Percentiles rank a stretch among this genome's conserved stretches.
These are phyloP conservation scores for Talaromyces sp. DNA, from an alignment of 2,329 filamentous ascomycete genomes.

Conservation along the genomic window DNA sequence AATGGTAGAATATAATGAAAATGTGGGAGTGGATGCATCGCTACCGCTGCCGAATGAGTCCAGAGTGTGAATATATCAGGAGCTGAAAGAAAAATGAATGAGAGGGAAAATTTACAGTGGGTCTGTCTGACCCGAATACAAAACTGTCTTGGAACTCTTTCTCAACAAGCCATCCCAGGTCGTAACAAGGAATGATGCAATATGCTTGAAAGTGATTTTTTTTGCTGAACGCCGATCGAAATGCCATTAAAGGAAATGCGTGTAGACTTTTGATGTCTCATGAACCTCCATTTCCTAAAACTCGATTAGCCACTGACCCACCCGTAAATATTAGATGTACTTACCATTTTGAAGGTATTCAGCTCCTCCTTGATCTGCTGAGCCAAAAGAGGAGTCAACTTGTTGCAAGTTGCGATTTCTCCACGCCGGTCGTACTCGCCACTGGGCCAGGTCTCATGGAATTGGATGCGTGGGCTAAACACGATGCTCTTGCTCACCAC, in stretches of 20 bases:
- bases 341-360: constrained; percentile 98
- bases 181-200: constrained; percentile 7
- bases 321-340: constrained; percentile 28
- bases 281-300: constrained; percentile 99
- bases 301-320: constrained; percentile 33
- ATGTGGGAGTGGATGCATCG: not conserved
- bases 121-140: constrained; percentile 10
- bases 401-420: constrained; percentile 96
- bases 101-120: constrained; percentile 8
- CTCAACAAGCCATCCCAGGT: constrained; percentile 6
- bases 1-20: not conserved
- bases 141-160: constrained; percentile 2
- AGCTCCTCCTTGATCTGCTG: constrained; percentile 99
- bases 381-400: constrained; percentile 90
- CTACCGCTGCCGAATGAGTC: not conserved
- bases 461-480: constrained; percentile 90
- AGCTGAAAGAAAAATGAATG: not conserved
- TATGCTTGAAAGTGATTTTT: constrained; percentile 4
- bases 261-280: constrained; percentile 97
- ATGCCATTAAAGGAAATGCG: constrained; percentile 80
- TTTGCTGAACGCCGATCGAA: constrained; percentile 22
- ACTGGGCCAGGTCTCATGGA: constrained; percentile 93
- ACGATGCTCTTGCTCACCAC: constrained; percentile 49
- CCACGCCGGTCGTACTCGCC: constrained; percentile 94
- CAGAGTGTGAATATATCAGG: constrained; percentile 2